A percentile compares a stretch with the other conserved stretches of the same genome.
Evolutionary conservation across 169 alveolate genomes (phyloP).

Genomic region (Plasmodium adleri): DNA sequence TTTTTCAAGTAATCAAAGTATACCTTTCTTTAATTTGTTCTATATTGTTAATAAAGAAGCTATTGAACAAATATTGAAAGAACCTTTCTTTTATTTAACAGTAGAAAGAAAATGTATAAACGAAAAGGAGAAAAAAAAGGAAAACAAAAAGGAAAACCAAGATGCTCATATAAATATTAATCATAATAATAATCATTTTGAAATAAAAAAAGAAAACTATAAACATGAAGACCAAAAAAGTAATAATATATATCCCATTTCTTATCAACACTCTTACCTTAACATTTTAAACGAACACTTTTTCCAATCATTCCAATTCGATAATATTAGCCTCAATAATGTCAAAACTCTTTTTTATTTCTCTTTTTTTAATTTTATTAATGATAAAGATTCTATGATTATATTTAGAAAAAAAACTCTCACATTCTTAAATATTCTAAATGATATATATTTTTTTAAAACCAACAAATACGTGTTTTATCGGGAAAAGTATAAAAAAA

Average conservation of each 20-base stretch:
- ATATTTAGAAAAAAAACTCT: constrained; percentile 28
- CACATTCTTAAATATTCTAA: constrained; percentile 27
- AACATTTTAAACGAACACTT: constrained; percentile 1
- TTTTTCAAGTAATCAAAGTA: constrained; percentile 27
- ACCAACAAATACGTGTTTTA: not conserved
- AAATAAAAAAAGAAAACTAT: not conserved
- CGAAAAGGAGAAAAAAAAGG: not conserved
- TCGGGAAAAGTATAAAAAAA: no score
- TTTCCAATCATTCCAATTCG: constrained; percentile 33
- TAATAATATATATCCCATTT: not conserved
- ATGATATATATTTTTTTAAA: constrained; percentile 49
- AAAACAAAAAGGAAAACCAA: not conserved
- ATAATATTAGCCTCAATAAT: constrained; percentile 25
- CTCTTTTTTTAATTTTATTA: constrained; percentile 36
- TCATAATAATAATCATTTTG: not conserved
- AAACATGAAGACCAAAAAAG: not conserved
- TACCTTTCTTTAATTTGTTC: constrained; percentile 40
- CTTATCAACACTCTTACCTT: no score
- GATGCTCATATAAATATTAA: not conserved
- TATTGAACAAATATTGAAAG: constrained; percentile 17
- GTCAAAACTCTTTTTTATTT: constrained; percentile 58
- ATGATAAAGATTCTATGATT: constrained; percentile 14
- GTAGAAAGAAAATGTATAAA: not conserved
- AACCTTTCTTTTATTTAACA: constrained; percentile 58
- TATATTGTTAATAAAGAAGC: constrained; percentile 16